phyloP scores from a whole-genome alignment of 2,329 filamentous ascomycete genomes.

The Neobulgaria alba region DNA sequence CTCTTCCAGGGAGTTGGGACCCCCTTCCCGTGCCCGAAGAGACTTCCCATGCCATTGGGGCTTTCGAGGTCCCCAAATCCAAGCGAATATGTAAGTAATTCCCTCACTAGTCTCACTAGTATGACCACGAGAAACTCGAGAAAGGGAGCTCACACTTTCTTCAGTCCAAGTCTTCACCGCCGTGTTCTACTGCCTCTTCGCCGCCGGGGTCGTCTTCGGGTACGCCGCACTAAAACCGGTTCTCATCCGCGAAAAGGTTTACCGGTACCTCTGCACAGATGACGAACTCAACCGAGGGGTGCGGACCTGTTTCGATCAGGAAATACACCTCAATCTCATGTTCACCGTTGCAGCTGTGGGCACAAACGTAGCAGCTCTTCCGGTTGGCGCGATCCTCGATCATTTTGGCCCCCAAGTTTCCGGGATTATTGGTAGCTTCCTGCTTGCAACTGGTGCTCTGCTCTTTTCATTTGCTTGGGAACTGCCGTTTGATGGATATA shows the following conservation, averaged over 20 bases:
- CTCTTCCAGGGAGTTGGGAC: conserved; percentile 1
- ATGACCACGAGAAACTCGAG: not conserved
- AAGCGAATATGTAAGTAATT: conserved; percentile 28
- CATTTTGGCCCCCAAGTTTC: conserved; percentile 70
- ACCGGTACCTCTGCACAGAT: conserved; percentile 52
- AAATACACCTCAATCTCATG: conserved; percentile 74
- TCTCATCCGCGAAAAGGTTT: conserved; percentile 64
- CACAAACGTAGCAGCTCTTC: conserved; percentile 79
- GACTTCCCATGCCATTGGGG: conserved; percentile 23
- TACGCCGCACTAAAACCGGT: conserved; percentile 81
- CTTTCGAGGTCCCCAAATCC: conserved; percentile 31
- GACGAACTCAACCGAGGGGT: conserved; percentile 40
- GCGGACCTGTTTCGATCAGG: conserved; percentile 49
- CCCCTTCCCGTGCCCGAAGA: not conserved
- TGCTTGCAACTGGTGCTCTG: conserved; percentile 60
- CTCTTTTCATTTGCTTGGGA: conserved; percentile 60
- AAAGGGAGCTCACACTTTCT: conserved; percentile 4
- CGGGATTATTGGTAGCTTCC: conserved; percentile 60
- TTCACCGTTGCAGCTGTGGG: conserved; percentile 84
- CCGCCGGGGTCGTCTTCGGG: conserved; percentile 74
- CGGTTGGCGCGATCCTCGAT: conserved; percentile 79
- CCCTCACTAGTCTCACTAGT: not conserved
- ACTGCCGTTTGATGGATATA: conserved; percentile 65
- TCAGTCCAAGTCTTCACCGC: conserved; percentile 61
- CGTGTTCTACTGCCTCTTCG: conserved; percentile 65